Evolutionary conservation across 1,284 basidiomycete species (phyloP).

Genomic region (Sanghuangporus baumii): DNA sequence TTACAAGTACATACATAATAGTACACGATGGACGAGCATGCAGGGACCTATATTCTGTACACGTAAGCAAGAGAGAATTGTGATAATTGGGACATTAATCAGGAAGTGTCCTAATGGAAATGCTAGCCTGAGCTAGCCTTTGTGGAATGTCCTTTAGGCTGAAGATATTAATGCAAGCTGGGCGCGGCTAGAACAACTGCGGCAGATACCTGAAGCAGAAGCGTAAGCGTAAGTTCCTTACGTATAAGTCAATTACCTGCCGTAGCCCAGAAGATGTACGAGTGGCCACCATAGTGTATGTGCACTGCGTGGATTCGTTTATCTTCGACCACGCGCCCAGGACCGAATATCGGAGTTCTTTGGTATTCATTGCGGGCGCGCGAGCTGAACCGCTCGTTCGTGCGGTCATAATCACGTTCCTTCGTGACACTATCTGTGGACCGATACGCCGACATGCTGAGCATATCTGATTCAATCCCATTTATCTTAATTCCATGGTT

Average conservation of each 20-base stretch:
- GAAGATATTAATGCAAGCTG: not conserved
- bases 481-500: not conserved
- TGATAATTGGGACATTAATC: not conserved
- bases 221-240: not conserved
- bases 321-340: constrained; percentile 34
- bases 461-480: not conserved
- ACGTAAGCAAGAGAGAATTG: not conserved
- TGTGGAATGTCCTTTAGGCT: not conserved
- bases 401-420: not conserved
- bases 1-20: not conserved
- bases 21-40: not conserved
- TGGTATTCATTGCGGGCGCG: constrained; percentile 18
- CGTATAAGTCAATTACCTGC: constrained; percentile 19
- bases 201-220: constrained; percentile 1
- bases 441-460: not conserved
- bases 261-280: constrained; percentile 20
- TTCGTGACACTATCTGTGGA: not conserved
- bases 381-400: not conserved
- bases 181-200: constrained; percentile 3
- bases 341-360: constrained; percentile 31
- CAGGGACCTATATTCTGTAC: not conserved
- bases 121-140: not conserved
- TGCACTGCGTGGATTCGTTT: constrained; percentile 35
- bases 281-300: constrained; percentile 29
- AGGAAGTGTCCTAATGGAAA: not conserved